Conservation (phyloP, 139 green algal species). For the Micractinium sp. region DNA sequence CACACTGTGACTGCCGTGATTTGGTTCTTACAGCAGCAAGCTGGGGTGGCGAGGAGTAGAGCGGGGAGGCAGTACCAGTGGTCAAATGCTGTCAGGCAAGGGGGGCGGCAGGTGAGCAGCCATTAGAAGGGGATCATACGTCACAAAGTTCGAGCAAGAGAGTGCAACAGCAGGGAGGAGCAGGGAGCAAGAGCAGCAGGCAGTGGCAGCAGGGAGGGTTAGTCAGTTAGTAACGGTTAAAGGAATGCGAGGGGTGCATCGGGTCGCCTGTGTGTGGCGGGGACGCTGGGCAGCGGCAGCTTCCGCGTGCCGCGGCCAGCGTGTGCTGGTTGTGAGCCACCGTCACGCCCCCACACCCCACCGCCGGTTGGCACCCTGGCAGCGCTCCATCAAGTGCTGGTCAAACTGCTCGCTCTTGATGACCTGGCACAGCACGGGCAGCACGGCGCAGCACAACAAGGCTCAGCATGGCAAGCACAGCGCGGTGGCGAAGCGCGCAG, state of each 20-base stretch:
- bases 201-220: not conserved
- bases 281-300: too few relatives aligned
- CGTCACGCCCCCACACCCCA: constrained; percentile 26
- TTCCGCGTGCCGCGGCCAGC: too few relatives aligned
- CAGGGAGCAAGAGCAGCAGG: not conserved
- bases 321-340: too few relatives aligned
- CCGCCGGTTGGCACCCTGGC: constrained; percentile 22
- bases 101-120: not conserved
- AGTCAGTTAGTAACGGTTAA: too few relatives aligned
- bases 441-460: not conserved
- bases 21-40: not conserved
- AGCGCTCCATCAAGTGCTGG: constrained; percentile 31
- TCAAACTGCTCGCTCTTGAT: constrained; percentile 76
- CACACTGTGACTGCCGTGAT: not conserved
- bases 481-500: too few relatives aligned
- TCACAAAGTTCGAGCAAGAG: too few relatives aligned
- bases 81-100: not conserved
- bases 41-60: too few relatives aligned
- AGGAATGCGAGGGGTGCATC: too few relatives aligned
- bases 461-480: not conserved
- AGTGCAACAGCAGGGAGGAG: not conserved
- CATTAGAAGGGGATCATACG: too few relatives aligned
- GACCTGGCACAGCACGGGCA: not conserved
- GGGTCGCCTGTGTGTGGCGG: too few relatives aligned
- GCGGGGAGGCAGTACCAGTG: not conserved